These are phyloP conservation scores for Paramecium tetraurelia DNA, from an alignment of 73 alveolate species.

Conservation along the genomic window DNA sequence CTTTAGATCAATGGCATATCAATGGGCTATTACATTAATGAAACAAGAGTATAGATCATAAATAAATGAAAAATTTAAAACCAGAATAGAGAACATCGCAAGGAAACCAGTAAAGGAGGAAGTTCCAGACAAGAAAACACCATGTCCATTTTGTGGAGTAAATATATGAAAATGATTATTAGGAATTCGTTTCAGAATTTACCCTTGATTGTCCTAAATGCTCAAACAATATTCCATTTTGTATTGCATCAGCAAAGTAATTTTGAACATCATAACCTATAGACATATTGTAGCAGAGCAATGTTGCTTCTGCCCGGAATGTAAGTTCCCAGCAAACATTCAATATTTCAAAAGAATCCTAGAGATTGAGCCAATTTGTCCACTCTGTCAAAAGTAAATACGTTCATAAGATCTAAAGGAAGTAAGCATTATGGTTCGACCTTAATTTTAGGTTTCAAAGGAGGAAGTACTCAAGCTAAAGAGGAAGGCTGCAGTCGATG, in stretches of 20 bases:
- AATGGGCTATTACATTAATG: constrained; percentile 98
- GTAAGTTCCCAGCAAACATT: constrained; percentile 85
- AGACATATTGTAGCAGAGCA: constrained; percentile 86
- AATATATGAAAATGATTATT: neutral
- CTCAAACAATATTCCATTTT: constrained; percentile 94
- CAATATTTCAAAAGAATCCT: neutral
- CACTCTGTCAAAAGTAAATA: constrained; percentile 23
- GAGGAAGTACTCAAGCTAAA: constrained; percentile 27
- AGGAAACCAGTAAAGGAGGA: constrained; percentile 93
- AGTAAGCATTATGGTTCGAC: neutral
- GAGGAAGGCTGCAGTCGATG: neutral
- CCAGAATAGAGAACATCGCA: constrained; percentile 89
- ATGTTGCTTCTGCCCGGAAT: constrained; percentile 90
- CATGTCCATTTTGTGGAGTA: constrained; percentile 93
- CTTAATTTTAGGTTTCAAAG: neutral
- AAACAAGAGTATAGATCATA: constrained; percentile 94
- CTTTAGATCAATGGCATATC: constrained; percentile 80
- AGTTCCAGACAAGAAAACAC: constrained; percentile 81
- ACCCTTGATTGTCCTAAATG: constrained; percentile 91
- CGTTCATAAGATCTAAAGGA: constrained; percentile 38
- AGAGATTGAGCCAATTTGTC: constrained; percentile 58
- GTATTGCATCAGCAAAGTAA: constrained; percentile 96
- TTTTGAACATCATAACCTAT: neutral
- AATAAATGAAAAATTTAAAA: constrained; percentile 90
- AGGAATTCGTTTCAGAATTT: constrained; percentile 85